Conservation (phyloP, 164 flowering plant genomes). For the Cinnamomum chago region DNA sequence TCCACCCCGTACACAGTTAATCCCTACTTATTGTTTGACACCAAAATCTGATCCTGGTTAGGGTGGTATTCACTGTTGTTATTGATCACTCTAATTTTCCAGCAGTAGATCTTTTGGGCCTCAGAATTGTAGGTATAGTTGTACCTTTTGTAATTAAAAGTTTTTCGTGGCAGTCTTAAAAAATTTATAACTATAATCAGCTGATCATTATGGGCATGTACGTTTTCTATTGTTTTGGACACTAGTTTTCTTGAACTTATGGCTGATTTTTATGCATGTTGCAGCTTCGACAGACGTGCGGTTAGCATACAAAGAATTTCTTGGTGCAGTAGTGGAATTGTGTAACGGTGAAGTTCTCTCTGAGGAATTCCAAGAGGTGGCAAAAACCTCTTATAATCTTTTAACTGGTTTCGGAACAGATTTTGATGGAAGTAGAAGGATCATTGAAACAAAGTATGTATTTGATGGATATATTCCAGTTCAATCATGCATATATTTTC, state of each 20-base stretch:
- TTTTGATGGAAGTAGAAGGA: constrained; percentile 22
- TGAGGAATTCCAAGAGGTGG: constrained; percentile 73
- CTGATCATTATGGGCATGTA: neutral
- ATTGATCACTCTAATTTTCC: neutral
- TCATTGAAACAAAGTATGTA: constrained; percentile 56
- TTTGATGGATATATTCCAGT: constrained; percentile 1
- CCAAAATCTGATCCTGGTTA: no score
- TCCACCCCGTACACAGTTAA: no score
- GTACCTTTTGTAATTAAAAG: neutral
- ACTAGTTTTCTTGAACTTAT: neutral
- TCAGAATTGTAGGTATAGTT: neutral
- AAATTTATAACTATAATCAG: neutral
- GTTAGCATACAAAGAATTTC: constrained; percentile 69
- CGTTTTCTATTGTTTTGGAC: neutral
- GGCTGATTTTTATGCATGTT: constrained; percentile 3
- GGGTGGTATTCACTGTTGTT: neutral
- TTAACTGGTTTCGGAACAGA: constrained; percentile 34
- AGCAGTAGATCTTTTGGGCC: neutral
- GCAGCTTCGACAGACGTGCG: constrained; percentile 74
- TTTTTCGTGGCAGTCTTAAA: no score
- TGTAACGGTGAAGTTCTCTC: constrained; percentile 63
- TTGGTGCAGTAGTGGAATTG: constrained; percentile 71
- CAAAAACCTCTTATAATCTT: constrained; percentile 48
- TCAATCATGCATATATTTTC: neutral
- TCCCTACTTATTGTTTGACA: no score